Percentiles rank a stretch among this genome's conserved stretches.
Evolutionary conservation across 345 rosid genomes (phyloP).

Genomic region (Eucalyptus pauciflora): DNA sequence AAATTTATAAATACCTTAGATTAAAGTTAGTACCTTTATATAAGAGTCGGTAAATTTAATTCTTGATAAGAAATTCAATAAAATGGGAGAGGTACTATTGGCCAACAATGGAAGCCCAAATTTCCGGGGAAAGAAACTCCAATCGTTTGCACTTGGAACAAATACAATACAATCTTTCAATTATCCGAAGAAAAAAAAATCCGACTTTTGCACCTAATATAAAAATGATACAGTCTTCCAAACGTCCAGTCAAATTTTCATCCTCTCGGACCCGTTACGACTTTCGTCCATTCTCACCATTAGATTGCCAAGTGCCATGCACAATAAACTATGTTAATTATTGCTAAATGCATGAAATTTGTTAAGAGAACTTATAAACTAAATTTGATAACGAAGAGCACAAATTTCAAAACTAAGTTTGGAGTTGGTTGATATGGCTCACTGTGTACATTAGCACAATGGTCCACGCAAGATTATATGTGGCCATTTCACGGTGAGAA

Average conservation of each 20-base stretch:
- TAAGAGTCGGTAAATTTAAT: background rate
- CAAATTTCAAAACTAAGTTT: background rate
- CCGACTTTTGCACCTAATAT: background rate
- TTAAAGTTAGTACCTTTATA: too few species aligned
- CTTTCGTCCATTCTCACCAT: background rate
- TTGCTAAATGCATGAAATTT: background rate
- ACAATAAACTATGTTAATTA: background rate
- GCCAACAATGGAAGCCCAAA: background rate
- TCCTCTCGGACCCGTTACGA: background rate
- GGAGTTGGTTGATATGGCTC: background rate
- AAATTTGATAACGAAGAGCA: background rate
- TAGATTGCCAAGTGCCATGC: background rate
- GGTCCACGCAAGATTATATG: background rate
- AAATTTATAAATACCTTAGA: too few species aligned
- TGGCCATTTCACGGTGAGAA: background rate
- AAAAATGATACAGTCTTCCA: background rate
- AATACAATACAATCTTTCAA: background rate
- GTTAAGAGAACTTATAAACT: background rate
- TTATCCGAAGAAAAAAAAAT: background rate
- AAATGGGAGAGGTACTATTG: background rate
- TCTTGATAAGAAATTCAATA: background rate
- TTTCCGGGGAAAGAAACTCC: background rate
- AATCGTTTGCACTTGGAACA: background rate
- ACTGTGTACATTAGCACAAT: background rate
- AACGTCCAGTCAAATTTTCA: background rate